A percentile compares a stretch with the other conserved stretches of the same genome.
Conservation (phyloP, 805 yeast genomes). For the Pichia cephalocereana region DNA sequence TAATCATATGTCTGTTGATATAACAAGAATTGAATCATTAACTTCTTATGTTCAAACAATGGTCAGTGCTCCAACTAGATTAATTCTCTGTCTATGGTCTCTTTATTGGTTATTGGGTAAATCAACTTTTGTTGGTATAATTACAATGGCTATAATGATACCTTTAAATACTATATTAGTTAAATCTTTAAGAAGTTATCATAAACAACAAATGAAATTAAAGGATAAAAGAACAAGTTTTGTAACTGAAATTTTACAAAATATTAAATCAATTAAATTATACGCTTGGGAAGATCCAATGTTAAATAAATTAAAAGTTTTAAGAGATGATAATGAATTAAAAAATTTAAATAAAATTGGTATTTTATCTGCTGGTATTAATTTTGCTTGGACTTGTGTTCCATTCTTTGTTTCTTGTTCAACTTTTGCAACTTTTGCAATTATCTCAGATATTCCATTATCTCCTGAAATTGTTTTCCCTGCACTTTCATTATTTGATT, state of each 20-base stretch:
- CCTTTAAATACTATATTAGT: constrained; percentile 48
- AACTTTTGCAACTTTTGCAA: constrained; percentile 47
- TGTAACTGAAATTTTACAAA: constrained; percentile 49
- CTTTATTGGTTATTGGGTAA: constrained; percentile 48
- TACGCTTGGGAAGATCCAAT: constrained; percentile 67
- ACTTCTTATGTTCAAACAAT: constrained; percentile 44
- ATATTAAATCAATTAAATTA: constrained; percentile 56
- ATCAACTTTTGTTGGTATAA: constrained; percentile 50
- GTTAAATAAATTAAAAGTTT: constrained; percentile 39
- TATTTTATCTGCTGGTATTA: constrained; percentile 34
- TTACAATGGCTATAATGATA: constrained; percentile 43
- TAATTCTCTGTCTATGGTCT: constrained; percentile 44
- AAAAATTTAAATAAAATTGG: constrained; percentile 42
- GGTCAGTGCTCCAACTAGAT: constrained; percentile 50
- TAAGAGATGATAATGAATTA: constrained; percentile 53
- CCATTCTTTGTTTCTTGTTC: constrained; percentile 58
- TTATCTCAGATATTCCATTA: constrained; percentile 37
- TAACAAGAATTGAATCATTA: constrained; percentile 51
- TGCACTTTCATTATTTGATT: constrained; percentile 49
- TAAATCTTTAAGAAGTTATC: constrained; percentile 34
- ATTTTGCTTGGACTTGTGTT: constrained; percentile 54
- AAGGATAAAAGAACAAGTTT: constrained; percentile 53
- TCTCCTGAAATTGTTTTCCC: constrained; percentile 66
- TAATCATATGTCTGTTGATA: constrained; percentile 72
- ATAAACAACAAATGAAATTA: constrained; percentile 49